Evolutionary conservation across 2,329 filamentous ascomycete genomes (phyloP), one percentile per base, ranked within the genome.

Genomic region (Hawksworthiomyces lignivorus): DNA sequence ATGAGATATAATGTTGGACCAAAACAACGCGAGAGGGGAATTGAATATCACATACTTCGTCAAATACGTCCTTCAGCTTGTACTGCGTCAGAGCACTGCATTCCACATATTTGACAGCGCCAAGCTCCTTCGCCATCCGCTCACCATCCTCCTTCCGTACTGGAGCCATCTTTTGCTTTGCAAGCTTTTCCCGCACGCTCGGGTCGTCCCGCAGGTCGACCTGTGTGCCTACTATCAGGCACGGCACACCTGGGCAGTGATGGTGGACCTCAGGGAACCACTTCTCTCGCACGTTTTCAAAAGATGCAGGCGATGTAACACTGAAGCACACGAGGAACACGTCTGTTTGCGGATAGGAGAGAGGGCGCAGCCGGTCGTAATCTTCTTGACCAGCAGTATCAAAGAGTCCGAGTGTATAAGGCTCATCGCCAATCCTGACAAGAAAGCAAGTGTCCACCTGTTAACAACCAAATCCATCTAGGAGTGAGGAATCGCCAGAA

Each of bases 341-440:
- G 60, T 97, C 92, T 56, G 92, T 97, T 69, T 97, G 92, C 1
- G 92, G 92, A 63, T 98, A 98, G 50, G 92, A 97, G 47, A 97
- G 79, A 36, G 92, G 92, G 59, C 92, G 86, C 51, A 98, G 80
- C 56, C 92, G 84, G 67, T 98, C 92, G 70, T 97, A 97, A 81
- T 98, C 90, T 75, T 98, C 92, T 72, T 98, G 92, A 65, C 92
- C 92, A 49, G 92, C 92, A 28, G 92, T 98, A 81, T 98, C 92
- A 62, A 97, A 98, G 21, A 98, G 77, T 45, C 92, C 92, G 36
- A 98, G 76, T 14, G 92, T 98, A 65, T 97, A 97, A 46, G 92
- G 92, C 68, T 98, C 92, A 63, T 97, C 92, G 52, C 92, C 92
- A 63, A 98, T 97, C 92, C 92, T 98, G 60, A n/a, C n/a, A 41